phyloP scores from a whole-genome alignment of 257 asterid genomes.

The Pogostemon cablin region DNA sequence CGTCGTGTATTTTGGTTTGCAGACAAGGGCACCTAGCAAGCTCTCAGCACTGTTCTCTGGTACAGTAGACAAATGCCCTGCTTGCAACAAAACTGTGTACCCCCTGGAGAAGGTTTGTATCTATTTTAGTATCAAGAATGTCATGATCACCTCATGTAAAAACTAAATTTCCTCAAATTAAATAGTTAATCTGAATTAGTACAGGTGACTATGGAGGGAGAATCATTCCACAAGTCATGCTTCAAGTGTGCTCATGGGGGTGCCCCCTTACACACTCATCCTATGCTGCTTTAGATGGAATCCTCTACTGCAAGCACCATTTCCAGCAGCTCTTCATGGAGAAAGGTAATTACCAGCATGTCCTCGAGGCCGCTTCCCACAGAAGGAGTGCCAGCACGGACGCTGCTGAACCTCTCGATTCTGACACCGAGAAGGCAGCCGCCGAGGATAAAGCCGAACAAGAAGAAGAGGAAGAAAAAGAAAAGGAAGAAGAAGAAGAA shows the following conservation, averaged over 20 bases:
- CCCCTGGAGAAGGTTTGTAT: constrained; percentile 73
- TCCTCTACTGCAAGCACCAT: constrained; percentile 66
- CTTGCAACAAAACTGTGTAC: constrained; percentile 78
- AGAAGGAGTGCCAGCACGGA: constrained; percentile 41
- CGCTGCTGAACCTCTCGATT: constrained; percentile 19
- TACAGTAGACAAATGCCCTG: constrained; percentile 78
- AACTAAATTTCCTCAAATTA: too few species aligned
- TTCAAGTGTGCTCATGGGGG: constrained; percentile 73
- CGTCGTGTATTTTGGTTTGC: background rate
- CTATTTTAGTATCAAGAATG: background rate
- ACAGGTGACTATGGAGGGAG: constrained; percentile 71
- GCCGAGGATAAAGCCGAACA: background rate
- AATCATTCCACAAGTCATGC: constrained; percentile 66
- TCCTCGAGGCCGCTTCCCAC: constrained; percentile 49
- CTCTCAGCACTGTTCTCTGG: constrained; percentile 79
- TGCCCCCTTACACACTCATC: constrained; percentile 65
- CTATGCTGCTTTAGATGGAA: constrained; percentile 61
- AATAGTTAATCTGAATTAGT: too few species aligned
- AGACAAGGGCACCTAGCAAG: constrained; percentile 71
- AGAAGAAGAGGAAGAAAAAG: constrained; percentile 23
- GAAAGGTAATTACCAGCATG: constrained; percentile 70
- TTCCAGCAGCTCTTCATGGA: constrained; percentile 74
- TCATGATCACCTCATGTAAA: too few species aligned
- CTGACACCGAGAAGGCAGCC: constrained; percentile 13
- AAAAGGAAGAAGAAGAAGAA: background rate